These are phyloP conservation scores for Oryza brachyantha DNA, from an alignment of 176 grass and related monocot genomes.

Conservation along the genomic window DNA sequence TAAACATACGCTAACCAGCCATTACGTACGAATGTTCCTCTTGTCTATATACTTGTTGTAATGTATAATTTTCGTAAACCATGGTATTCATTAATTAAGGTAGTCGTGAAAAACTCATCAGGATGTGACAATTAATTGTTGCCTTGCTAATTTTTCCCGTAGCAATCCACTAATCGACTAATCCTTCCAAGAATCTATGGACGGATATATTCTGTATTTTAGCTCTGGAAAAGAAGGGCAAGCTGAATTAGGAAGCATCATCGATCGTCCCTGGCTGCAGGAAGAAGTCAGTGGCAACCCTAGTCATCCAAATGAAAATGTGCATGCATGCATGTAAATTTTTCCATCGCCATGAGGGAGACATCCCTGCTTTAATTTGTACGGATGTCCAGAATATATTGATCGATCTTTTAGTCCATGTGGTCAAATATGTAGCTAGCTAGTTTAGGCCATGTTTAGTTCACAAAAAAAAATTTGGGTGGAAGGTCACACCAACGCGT, in stretches of 20 bases:
- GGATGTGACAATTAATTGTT: too few relatives aligned
- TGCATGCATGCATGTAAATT: background rate
- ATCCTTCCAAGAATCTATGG: background rate
- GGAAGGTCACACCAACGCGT: too few relatives aligned
- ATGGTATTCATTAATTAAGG: too few relatives aligned
- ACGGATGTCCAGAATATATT: background rate
- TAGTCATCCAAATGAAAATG: conserved; percentile 9
- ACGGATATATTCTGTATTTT: background rate
- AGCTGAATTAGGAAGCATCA: background rate
- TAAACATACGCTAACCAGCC: too few relatives aligned
- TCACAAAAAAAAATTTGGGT: too few relatives aligned
- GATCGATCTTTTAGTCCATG: background rate
- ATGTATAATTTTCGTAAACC: too few relatives aligned
- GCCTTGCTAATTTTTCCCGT: background rate
- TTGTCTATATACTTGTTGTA: too few relatives aligned
- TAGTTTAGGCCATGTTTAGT: too few relatives aligned
- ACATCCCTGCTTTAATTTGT: background rate
- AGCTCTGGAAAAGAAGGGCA: background rate
- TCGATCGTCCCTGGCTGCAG: background rate
- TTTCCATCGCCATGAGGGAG: background rate
- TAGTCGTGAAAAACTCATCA: too few relatives aligned
- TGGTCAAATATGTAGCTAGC: background rate
- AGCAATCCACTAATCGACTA: background rate
- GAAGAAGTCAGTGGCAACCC: conserved; percentile 12
- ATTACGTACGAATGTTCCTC: too few relatives aligned